These are phyloP conservation scores for Thalassia testudinum DNA, from an alignment of 116 monocot species.

Conservation along the genomic window DNA sequence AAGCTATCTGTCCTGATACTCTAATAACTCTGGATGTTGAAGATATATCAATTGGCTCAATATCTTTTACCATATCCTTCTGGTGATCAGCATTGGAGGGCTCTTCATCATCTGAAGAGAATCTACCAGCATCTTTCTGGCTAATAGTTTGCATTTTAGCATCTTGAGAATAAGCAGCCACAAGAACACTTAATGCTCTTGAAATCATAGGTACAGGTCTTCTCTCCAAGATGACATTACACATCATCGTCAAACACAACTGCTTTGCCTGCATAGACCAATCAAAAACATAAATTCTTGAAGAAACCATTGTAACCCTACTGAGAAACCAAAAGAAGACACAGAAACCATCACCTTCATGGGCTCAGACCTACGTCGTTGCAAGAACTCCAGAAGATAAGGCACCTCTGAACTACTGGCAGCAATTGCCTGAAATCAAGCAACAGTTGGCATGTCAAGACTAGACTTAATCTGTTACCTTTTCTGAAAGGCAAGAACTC, in stretches of 20 bases:
- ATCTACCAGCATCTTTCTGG: neutral
- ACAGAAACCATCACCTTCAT: constrained; percentile 26
- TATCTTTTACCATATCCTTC: neutral
- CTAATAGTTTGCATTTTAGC: constrained; percentile 32
- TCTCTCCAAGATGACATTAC: constrained; percentile 66
- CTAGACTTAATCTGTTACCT: too few relatives aligned
- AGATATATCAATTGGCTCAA: constrained; percentile 10
- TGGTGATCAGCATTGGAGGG: neutral
- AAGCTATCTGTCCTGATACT: constrained; percentile 6
- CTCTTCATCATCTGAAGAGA: neutral
- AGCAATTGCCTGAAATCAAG: constrained; percentile 69
- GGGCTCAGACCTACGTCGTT: constrained; percentile 63
- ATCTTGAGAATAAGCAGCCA: constrained; percentile 52
- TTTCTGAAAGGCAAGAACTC: too few relatives aligned
- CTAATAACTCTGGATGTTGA: constrained; percentile 8
- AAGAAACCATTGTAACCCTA: neutral
- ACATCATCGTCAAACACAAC: constrained; percentile 61
- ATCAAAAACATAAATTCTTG: neutral
- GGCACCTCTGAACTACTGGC: constrained; percentile 84
- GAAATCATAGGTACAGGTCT: constrained; percentile 50
- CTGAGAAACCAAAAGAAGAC: neutral
- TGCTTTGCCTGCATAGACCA: constrained; percentile 39
- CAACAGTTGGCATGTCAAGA: neutral
- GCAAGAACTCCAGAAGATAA: constrained; percentile 73
- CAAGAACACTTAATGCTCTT: constrained; percentile 67